These are phyloP conservation scores for Geotrichum klebahnii DNA, from an alignment of 1,139 yeast genomes.

Conservation along the genomic window DNA sequence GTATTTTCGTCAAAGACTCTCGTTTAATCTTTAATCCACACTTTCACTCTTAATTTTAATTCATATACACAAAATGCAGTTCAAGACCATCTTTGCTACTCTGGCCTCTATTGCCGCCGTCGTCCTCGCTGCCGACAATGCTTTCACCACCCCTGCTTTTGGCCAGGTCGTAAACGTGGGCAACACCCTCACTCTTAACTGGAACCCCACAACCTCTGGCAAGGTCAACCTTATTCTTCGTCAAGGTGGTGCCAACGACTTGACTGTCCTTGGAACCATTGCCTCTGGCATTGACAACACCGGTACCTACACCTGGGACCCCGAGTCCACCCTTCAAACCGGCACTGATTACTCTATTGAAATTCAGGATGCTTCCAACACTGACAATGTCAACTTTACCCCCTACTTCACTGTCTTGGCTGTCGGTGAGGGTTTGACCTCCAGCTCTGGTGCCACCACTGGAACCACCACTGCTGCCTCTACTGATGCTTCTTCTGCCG, in stretches of 20 bases:
- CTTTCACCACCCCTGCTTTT: slow-evolving; percentile 32
- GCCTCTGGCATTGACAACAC: slow-evolving; percentile 34
- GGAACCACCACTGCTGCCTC: slow-evolving; percentile 21
- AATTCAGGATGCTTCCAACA: slow-evolving; percentile 25
- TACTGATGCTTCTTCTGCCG: slow-evolving; percentile 35
- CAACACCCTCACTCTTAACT: slow-evolving; percentile 28
- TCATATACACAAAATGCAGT: slow-evolving; percentile 15
- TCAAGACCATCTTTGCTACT: slow-evolving; percentile 24
- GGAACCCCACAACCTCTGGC: slow-evolving; percentile 34
- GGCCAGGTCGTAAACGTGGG: slow-evolving; percentile 36
- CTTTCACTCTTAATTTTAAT: background rate
- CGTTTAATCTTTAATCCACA: background rate
- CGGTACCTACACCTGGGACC: slow-evolving; percentile 35
- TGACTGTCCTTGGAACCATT: slow-evolving; percentile 31
- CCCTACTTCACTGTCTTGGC: slow-evolving; percentile 37
- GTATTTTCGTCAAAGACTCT: background rate
- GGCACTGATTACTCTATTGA: slow-evolving; percentile 39
- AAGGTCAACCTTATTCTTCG: slow-evolving; percentile 35
- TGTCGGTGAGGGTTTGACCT: slow-evolving; percentile 30
- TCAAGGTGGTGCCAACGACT: slow-evolving; percentile 32
- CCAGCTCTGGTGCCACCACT: slow-evolving; percentile 22
- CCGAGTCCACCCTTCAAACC: slow-evolving; percentile 29
- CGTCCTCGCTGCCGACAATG: slow-evolving; percentile 32
- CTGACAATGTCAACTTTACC: slow-evolving; percentile 30
- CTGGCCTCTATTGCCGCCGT: slow-evolving; percentile 33